phyloP scores from a whole-genome alignment of 768 basidiomycete genomes.

The Russula sp. region DNA sequence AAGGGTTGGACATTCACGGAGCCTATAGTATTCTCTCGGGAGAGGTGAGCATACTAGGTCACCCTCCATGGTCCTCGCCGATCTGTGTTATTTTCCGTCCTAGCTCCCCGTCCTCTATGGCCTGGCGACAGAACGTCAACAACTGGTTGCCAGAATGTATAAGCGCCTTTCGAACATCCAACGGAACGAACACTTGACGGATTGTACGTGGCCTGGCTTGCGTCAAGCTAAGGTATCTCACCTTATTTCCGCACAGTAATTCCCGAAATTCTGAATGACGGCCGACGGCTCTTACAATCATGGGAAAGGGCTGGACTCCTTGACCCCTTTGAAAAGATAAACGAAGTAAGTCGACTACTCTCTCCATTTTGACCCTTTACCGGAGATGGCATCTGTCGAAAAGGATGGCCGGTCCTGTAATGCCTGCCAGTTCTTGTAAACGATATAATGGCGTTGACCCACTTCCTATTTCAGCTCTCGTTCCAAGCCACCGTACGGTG shows the following conservation, averaged over 20 bases:
- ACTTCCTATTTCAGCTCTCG: constrained; percentile 42
- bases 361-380: constrained; percentile 5
- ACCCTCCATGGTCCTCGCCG: background rate
- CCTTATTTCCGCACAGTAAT: constrained; percentile 50
- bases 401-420: constrained; percentile 3
- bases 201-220: constrained; percentile 47
- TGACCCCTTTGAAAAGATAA: constrained; percentile 70
- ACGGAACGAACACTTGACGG: constrained; percentile 55
- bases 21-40: constrained; percentile 79
- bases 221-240: constrained; percentile 16
- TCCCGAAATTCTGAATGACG: constrained; percentile 62
- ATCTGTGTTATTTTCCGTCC: constrained; percentile 18
- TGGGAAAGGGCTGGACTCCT: constrained; percentile 66
- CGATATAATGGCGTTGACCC: constrained; percentile 4
- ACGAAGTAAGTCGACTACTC: constrained; percentile 48
- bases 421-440: background rate
- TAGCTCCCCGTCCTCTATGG: constrained; percentile 76
- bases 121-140: constrained; percentile 65
- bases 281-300: constrained; percentile 53
- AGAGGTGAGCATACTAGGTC: constrained; percentile 48
- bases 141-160: constrained; percentile 62
- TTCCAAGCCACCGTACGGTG: constrained; percentile 73
- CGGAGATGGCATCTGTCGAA: constrained; percentile 17
- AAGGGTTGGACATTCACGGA: constrained; percentile 71
- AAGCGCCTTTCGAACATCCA: constrained; percentile 66